Conservation (phyloP, 208 protist genomes). For the Porcisia deanei region DNA sequence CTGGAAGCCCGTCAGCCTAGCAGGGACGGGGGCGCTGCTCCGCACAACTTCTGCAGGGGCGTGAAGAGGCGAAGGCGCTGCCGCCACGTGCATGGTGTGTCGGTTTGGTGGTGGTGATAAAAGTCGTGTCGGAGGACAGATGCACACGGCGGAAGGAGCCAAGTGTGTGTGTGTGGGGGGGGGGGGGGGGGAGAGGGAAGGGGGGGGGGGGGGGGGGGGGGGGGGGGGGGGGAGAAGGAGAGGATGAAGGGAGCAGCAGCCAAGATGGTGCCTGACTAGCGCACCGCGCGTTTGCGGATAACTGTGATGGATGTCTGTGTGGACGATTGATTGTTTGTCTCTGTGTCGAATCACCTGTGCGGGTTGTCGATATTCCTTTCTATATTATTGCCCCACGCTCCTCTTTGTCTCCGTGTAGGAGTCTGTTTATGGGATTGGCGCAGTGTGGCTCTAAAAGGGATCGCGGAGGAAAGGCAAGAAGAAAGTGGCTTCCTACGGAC, state of each 20-base stretch:
- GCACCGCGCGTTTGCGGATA: neutral
- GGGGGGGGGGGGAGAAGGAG: neutral
- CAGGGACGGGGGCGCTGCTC: neutral
- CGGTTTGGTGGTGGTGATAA: neutral
- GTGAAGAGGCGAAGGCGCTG: neutral
- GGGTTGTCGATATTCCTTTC: neutral
- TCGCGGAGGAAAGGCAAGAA: too few relatives aligned
- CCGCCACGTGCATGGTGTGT: conserved; percentile 7
- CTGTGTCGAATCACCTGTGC: neutral
- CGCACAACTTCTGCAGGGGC: neutral
- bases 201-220: neutral
- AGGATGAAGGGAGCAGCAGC: neutral
- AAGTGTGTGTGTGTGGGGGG: neutral
- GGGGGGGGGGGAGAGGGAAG: neutral
- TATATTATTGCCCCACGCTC: neutral
- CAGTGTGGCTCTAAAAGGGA: too few relatives aligned
- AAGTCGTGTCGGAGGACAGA: neutral
- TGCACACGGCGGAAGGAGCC: neutral
- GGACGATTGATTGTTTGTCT: neutral
- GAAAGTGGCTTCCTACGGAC: neutral
- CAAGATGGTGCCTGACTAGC: neutral
- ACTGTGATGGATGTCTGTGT: neutral
- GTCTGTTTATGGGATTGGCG: neutral
- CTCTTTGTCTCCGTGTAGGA: neutral
- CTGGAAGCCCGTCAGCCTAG: conserved; percentile 26